A percentile compares a stretch with the other conserved stretches of the same genome.
Evolutionary conservation across 2,329 filamentous ascomycete genomes (phyloP).

Genomic region (Hirsutella rhossiliensis): DNA sequence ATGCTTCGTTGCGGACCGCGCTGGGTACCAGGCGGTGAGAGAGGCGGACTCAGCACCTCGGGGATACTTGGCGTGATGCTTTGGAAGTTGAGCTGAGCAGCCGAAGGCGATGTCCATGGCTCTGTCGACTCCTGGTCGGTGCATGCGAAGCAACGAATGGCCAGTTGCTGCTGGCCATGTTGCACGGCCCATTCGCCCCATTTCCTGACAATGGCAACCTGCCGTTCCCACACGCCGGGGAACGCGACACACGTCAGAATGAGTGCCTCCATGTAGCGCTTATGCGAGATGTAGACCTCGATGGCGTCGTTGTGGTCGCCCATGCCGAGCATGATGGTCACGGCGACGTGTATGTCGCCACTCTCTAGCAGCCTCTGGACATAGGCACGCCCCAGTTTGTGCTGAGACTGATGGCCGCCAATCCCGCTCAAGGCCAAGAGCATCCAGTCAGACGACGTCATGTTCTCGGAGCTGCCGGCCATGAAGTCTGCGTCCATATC

Average conservation of each 20-base stretch:
- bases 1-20: conserved; percentile 50
- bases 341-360: conserved; percentile 83
- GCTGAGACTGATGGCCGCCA: conserved; percentile 61
- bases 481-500: conserved; percentile 74
- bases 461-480: conserved; percentile 68
- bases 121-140: conserved; percentile 75
- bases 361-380: conserved; percentile 82
- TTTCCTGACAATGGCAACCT: conserved; percentile 76
- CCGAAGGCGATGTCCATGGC: conserved; percentile 78
- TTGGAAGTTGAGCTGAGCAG: conserved; percentile 47
- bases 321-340: conserved; percentile 84
- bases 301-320: conserved; percentile 91
- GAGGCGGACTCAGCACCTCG: conserved; percentile 53
- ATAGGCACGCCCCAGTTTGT: conserved; percentile 82
- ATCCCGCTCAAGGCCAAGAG: conserved; percentile 82
- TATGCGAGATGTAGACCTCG: conserved; percentile 88
- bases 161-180: conserved; percentile 77
- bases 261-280: conserved; percentile 84
- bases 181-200: conserved; percentile 91
- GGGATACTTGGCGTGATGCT: conserved; percentile 42
- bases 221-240: conserved; percentile 81
- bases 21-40: conserved; percentile 59
- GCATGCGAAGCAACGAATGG: conserved; percentile 87
- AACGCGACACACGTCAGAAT: conserved; percentile 75
- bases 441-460: conserved; percentile 96